Evolutionary conservation across 805 yeast genomes (phyloP), one percentile per base, ranked within the genome.

Genomic region (Spathaspora boniae): DNA sequence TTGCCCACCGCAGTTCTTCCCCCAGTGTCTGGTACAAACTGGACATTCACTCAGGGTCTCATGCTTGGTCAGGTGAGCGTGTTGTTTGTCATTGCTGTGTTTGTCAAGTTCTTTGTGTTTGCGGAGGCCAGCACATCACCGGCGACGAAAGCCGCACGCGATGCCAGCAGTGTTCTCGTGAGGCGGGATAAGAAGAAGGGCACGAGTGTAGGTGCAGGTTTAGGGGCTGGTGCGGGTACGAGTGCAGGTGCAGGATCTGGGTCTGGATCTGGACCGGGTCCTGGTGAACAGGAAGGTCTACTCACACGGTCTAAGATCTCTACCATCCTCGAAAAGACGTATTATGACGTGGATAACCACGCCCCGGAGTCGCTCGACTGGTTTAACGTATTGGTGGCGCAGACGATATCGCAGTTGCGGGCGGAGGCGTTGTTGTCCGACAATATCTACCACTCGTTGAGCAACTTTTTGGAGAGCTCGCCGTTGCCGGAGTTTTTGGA

Each of bases 331-430:
- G 97, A 91, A 44, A 89, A 88, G 49, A 88, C 97, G 0, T 87
- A 87, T 53, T 93, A 93, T 58, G 85, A 93, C 51, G 97, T 93
- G 2, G 79, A 80, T 30, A 80, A 78, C 17, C 98, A 93, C 56
- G 70, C 80, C 12, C 76, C 97, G 0, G 98, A 93, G 62, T 83
- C 96, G 0, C 63, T 93, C 41, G 98, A 93, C 56, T 93, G 98
- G 98, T 87, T 93, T 58, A 93, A 91, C 45, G 97, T 93, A 1
- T 67, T 93, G 24, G 74, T 93, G 14, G 98, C 97, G 0, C 97
- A 93, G 56, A 80, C 88, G 6, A 79, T 93, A 17, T 77, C 86
- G 21, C 95, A 89, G 44, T 72, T 88, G 42, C 74, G 98, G 38
- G 74, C 80, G n/a, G 98, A 93, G 54, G 98, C 98, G 0, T 62